A percentile compares a stretch with the other conserved stretches of the same genome.
These are phyloP conservation scores for Stemphylium lycopersici DNA, from an alignment of 2,329 filamentous ascomycete species.

Conservation along the genomic window DNA sequence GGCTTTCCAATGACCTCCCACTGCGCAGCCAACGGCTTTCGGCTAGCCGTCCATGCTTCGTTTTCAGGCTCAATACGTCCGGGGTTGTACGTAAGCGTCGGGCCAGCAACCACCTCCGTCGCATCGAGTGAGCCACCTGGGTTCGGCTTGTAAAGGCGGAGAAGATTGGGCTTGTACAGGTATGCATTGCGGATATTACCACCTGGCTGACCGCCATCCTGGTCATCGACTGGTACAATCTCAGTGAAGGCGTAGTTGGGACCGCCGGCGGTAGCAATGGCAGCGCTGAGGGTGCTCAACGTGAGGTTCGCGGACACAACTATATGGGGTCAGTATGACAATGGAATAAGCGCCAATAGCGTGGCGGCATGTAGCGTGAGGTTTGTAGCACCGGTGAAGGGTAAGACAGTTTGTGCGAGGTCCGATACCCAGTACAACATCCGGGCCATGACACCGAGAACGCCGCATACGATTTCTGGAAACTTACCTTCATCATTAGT, in stretches of 20 bases:
- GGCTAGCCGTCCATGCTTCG: slow-evolving; percentile 63
- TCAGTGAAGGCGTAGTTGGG: slow-evolving; percentile 64
- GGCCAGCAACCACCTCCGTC: slow-evolving; percentile 64
- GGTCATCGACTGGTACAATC: slow-evolving; percentile 64
- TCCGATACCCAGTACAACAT: neutral
- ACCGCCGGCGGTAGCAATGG: slow-evolving; percentile 59
- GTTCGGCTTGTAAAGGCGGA: slow-evolving; percentile 66
- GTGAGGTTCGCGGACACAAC: slow-evolving; percentile 64
- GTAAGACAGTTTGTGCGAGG: neutral
- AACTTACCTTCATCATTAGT: slow-evolving; percentile 62
- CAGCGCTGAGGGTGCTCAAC: slow-evolving; percentile 60
- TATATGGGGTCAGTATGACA: slow-evolving; percentile 14
- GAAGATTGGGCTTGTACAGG: slow-evolving; percentile 66
- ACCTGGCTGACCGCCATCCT: slow-evolving; percentile 70
- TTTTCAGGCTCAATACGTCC: slow-evolving; percentile 70
- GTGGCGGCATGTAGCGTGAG: neutral
- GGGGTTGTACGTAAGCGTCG: slow-evolving; percentile 70
- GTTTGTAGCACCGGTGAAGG: neutral
- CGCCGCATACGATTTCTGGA: slow-evolving; percentile 7
- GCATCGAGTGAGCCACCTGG: slow-evolving; percentile 61
- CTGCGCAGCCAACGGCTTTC: slow-evolving; percentile 71
- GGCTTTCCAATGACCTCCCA: slow-evolving; percentile 66
- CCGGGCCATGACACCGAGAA: neutral
- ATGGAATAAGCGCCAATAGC: neutral
- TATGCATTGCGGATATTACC: slow-evolving; percentile 76